Evolutionary conservation across 2,329 filamentous ascomycete species (phyloP), one percentile per base, ranked within the genome.

Genomic region (Fusarium illudens): DNA sequence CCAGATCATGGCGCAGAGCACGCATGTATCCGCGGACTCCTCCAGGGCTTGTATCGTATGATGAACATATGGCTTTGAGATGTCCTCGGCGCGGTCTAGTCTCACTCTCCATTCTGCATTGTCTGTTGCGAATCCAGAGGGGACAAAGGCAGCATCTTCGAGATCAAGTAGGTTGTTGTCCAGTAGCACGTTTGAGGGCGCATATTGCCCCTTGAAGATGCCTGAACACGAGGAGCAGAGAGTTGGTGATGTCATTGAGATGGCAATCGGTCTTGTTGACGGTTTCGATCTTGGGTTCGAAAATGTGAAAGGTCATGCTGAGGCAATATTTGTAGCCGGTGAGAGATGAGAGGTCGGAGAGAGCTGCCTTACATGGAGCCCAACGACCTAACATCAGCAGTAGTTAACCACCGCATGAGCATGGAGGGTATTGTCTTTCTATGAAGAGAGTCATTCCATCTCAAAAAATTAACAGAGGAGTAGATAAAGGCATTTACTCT

Each of bases 1-100:
- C 46, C 53, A 69, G n/a, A 68, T 69, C 22, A 49, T 66, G 13
- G 62, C 62, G 20, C 65, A 69, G 29, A 69, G 52, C 11, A 58
- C 67, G n/a, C 66, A 68, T 4, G n/a, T 52, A 10, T 49, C 30
- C 12, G 44, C 42, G 19, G 59, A 63, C 17, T 54, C 36, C 22
- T 22, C 39, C 17, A 68, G 22, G 13, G 39, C 50, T 13, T 54
- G 25, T 10, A 63, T 22, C 12, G 25, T 62, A 19, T 69, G 50
- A 13, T 68, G 66, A 29, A 56, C 9, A 57, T 63, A 66, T 6
- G 52, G 53, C 9, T 13, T 36, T 12, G 25, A 19, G 5, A 1
- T n/a, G n/a, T 1, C 13, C 34, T 17, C 6, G 0, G 29, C n/a
- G 2, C 27, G 17, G 19, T 56, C 51, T n/a, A 68, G 13, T 10